Conservation (phyloP, 2,329 filamentous ascomycete genomes). For the Seiridium unicorne region DNA sequence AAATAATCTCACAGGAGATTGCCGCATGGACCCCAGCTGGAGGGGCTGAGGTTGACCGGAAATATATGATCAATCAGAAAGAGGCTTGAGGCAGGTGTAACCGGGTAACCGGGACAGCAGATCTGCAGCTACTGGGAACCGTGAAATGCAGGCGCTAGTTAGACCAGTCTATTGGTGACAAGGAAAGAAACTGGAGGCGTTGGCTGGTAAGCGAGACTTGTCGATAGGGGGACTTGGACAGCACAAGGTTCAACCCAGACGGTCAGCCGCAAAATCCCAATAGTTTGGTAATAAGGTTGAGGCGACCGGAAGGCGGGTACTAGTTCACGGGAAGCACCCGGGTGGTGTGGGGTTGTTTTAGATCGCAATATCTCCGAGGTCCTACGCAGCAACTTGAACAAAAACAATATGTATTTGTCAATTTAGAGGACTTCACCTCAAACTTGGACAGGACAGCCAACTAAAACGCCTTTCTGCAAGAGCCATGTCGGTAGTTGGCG, state of each 20-base stretch:
- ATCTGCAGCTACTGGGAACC: too few species aligned
- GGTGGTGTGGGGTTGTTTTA: background rate
- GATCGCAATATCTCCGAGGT: background rate
- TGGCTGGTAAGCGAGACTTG: background rate
- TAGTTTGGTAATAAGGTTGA: background rate
- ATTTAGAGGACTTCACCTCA: too few species aligned
- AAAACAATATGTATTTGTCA: too few species aligned
- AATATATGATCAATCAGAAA: background rate
- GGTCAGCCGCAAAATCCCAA: background rate
- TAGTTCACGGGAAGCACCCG: background rate
- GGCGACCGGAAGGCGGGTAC: background rate
- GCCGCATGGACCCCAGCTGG: background rate
- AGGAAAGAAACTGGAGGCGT: background rate
- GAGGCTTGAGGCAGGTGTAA: background rate
- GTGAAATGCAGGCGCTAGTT: background rate
- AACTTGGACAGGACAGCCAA: too few species aligned
- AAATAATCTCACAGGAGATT: background rate
- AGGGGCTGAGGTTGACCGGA: background rate
- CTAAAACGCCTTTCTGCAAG: too few species aligned
- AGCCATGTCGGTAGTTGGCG: too few species aligned
- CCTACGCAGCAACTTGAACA: too few species aligned
- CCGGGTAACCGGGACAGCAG: background rate
- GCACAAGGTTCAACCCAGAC: background rate
- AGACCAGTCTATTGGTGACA: background rate
- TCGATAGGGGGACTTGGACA: too few species aligned